Base-by-base conservation (phyloP, 2,329 filamentous ascomycete species). In the Epichloe gansuensis region DNA sequence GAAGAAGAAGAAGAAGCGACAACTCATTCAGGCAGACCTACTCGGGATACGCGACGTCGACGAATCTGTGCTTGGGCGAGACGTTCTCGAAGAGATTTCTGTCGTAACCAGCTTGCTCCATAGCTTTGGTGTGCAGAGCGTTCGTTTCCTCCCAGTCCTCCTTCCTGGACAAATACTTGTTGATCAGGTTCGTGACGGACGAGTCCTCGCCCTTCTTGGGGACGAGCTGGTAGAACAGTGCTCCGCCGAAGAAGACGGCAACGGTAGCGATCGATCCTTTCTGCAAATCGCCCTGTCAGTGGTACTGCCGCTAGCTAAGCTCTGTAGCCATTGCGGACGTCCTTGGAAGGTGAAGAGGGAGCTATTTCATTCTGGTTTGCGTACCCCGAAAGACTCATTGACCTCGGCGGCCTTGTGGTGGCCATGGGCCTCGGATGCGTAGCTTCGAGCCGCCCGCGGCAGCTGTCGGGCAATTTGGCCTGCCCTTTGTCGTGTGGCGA, bases 11-110 rank as follows among this genome's bases (percentile, higher is more conserved):
- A 15, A 25, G 3, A 31, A 11, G 31, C 31, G 31, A 31, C 31
- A 31, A 4, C 31, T 31, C 31, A 31, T 11, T 31, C 9, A 4
- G 31, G 31, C 4, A 31, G n/a, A 75, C 77, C 56, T 72, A 82
- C 79, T 82, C 79, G 45, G 78, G 78, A 57, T 67, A 79, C 58
- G 73, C 72, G 58, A 81, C 70, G 56, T 81, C 76, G 59, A 77
- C 67, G 58, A 71, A 71, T 57, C 62, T 63, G 63, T 71, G 72
- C 63, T 70, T 71, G 59, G 67, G 62, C 38, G 63, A 65, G 51
- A 65, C 67, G 59, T 75, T 69, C 59, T 72, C 64, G 59, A 81
- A 74, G 50, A 82, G 69, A 59, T 80, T 75, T 61, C 73, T 76
- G 68, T 82, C 78, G 62, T 71, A 75, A 44, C 75, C 75, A 45